Percentiles rank a stretch among this genome's conserved stretches.
phyloP scores from a whole-genome alignment of 2,329 filamentous ascomycete genomes.

The Colletotrichum spinosum region DNA sequence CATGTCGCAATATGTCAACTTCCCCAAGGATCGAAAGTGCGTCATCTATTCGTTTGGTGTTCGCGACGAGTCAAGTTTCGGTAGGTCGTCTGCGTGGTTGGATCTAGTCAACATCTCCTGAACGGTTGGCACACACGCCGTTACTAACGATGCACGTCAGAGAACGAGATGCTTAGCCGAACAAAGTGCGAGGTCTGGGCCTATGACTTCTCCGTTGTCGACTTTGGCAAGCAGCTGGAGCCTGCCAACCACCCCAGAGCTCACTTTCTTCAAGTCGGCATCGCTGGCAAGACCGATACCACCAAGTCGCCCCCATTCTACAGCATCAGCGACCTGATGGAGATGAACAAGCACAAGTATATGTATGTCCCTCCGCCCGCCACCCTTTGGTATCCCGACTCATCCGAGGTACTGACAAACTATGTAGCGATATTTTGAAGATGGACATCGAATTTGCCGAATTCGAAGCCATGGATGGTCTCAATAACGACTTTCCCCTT shows the following conservation, averaged over 20 bases:
- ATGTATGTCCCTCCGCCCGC: conserved; percentile 40
- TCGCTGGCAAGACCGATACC: conserved; percentile 44
- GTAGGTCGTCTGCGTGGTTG: conserved; percentile 28
- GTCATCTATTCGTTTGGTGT: conserved; percentile 55
- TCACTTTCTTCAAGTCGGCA: conserved; percentile 48
- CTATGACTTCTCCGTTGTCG: conserved; percentile 51
- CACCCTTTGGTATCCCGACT: background rate
- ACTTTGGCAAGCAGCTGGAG: conserved; percentile 46
- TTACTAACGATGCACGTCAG: conserved; percentile 35
- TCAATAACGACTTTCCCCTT: conserved; percentile 41
- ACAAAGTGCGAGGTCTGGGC: conserved; percentile 52
- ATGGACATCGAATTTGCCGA: conserved; percentile 54
- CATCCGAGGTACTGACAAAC: conserved; percentile 15
- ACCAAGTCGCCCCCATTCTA: conserved; percentile 45
- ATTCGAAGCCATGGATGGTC: conserved; percentile 45
- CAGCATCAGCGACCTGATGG: conserved; percentile 51
- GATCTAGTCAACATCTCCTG: too few relatives aligned
- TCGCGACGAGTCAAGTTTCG: conserved; percentile 51
- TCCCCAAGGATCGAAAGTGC: conserved; percentile 40
- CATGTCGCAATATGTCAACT: conserved; percentile 49
- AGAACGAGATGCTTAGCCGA: conserved; percentile 51
- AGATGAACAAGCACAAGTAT: conserved; percentile 50
- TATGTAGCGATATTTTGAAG: conserved; percentile 50
- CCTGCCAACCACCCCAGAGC: conserved; percentile 41
- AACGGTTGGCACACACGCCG: too few relatives aligned